Evolutionary conservation across 192 early-diverging fungal species (phyloP).

Genomic region (Lunasporangiospora selenospora): DNA sequence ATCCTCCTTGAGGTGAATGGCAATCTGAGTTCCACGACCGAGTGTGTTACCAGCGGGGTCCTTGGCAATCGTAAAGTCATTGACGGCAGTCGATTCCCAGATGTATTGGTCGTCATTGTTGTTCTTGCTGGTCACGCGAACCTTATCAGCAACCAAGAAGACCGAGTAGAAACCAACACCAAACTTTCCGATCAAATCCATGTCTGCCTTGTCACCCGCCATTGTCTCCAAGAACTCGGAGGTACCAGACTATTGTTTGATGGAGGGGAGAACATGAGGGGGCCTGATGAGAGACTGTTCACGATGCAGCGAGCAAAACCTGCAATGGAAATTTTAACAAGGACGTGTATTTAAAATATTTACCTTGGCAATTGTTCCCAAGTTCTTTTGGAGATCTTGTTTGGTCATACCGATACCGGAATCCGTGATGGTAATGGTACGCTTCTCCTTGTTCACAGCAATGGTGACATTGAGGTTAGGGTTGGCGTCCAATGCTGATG

Average conservation of each 20-base stretch:
- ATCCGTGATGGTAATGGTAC: slow-evolving; percentile 86
- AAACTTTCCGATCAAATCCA: slow-evolving; percentile 95
- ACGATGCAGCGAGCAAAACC: no score
- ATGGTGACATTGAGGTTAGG: slow-evolving; percentile 86
- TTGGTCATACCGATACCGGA: slow-evolving; percentile 97
- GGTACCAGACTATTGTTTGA: slow-evolving; percentile 75
- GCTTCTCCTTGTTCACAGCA: slow-evolving; percentile 71
- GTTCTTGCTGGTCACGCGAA: slow-evolving; percentile 89
- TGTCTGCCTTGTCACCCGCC: slow-evolving; percentile 78
- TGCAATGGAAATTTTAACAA: no score
- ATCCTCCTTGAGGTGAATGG: slow-evolving; percentile 89
- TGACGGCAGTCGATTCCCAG: slow-evolving; percentile 94
- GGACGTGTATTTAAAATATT: neutral
- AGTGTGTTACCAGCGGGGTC: slow-evolving; percentile 91
- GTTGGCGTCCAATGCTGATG: slow-evolving; percentile 62
- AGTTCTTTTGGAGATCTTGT: slow-evolving; percentile 85
- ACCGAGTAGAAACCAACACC: slow-evolving; percentile 99
- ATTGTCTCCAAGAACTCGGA: slow-evolving; percentile 84
- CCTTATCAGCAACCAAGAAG: slow-evolving; percentile 95
- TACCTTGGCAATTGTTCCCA: slow-evolving; percentile 96
- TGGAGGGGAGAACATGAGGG: neutral
- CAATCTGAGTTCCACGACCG: slow-evolving; percentile 94
- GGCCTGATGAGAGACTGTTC: no score
- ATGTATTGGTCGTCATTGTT: slow-evolving; percentile 90
- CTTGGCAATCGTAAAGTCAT: slow-evolving; percentile 88